Conservation (phyloP, 208 protist genomes). For the Trichomonas vaginalis region DNA sequence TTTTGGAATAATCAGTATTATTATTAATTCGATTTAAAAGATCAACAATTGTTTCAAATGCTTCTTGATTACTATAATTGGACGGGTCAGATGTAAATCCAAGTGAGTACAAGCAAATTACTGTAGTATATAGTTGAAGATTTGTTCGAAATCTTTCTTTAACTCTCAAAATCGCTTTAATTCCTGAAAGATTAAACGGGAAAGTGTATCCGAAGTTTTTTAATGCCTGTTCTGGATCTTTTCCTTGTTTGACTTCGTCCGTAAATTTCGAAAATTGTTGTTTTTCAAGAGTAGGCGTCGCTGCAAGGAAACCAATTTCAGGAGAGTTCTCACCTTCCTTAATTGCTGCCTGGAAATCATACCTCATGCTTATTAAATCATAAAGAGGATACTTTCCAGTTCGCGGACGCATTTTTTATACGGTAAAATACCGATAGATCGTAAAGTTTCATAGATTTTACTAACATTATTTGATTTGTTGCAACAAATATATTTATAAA, state of each 20-base stretch:
- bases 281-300: neutral
- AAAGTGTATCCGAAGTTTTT: neutral
- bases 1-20: neutral
- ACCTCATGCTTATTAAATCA: neutral
- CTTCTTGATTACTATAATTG: neutral
- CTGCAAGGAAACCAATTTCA: neutral
- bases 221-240: neutral
- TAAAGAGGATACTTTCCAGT: neutral
- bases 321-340: neutral
- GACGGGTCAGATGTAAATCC: neutral
- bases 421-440: no score
- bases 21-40: neutral
- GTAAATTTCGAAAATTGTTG: neutral
- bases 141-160: neutral
- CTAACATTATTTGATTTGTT: no score
- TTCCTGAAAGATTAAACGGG: neutral
- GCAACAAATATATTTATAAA: no score
- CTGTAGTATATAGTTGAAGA: neutral
- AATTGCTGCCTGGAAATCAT: neutral
- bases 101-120: neutral
- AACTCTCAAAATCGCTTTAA: neutral
- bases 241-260: neutral
- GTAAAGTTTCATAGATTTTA: no score
- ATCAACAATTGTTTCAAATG: neutral
- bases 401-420: neutral